Base-by-base conservation (phyloP, 345 rosid species). In the Alliaria petiolata region DNA sequence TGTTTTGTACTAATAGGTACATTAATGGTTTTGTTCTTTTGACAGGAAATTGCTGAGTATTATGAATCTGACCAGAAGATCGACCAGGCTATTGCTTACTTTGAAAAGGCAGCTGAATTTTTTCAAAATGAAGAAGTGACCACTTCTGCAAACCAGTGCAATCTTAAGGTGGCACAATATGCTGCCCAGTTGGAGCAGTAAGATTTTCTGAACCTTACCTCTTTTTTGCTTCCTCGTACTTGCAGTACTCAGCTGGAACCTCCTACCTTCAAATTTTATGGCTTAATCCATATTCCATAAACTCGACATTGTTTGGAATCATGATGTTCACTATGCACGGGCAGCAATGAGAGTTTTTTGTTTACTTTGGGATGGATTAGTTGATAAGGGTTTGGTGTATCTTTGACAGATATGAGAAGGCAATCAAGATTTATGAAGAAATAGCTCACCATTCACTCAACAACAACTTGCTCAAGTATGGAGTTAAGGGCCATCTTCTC, bases 141-240 rank as follows among this genome's bases (percentile, higher is more conserved):
- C 30, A 85, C 96, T 74, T 80, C 98, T 80, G 99, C 99, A 70
- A 95, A 95, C 77, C 99, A 95, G 74, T 91, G 99, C 89, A 95
- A 81, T 81, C 98, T 83, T 70, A 95, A 95, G 84, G 98, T 95
- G 71, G 98, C 99, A 16, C 95, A 91, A 74, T 95, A 81, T 80
- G 90, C 97, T 73, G 95, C 95, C 67, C 93, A 91, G 77, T 71
- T 91, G 71, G 95, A 86, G 79, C 89, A 85, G 99, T 95, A 87
- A 84, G 81, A 56, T 90, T 26, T 52, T 75, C 16, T 74, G 28
- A 16, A 22, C 26, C 64, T 50, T 35, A 13, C 16, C 10, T 30
- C 22, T 49, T 17, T 11, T 28, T 25, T 43, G 25, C 31, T 16
- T 45, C 33, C 60, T 52, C 26, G 8, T 52, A 17, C 71, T 56